phyloP scores from a whole-genome alignment of 805 yeast species.

The Cyberlindnera americana region DNA sequence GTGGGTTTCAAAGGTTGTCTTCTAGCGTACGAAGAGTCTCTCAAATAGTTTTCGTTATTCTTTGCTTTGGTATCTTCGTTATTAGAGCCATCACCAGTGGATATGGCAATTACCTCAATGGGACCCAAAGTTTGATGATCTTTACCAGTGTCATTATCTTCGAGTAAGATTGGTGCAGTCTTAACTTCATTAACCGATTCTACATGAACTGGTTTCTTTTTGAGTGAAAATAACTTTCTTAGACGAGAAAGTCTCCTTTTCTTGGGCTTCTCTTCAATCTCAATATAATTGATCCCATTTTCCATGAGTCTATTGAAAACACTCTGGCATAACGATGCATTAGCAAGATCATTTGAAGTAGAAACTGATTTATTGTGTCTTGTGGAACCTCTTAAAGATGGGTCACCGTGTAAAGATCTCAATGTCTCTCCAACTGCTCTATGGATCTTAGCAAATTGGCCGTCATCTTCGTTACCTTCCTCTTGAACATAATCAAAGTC shows the following conservation, averaged over 20 bases:
- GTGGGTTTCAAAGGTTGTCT: conserved; percentile 8
- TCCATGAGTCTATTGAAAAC: conserved; percentile 4
- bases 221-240: conserved; percentile 3
- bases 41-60: neutral
- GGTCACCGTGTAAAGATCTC: too few species aligned
- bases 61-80: neutral
- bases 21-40: conserved; percentile 14
- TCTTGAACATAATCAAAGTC: conserved; percentile 10
- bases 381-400: neutral
- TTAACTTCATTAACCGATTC: too few species aligned
- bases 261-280: conserved; percentile 8
- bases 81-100: neutral
- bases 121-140: conserved; percentile 4
- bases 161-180: too few species aligned
- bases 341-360: too few species aligned
- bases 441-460: neutral
- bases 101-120: conserved; percentile 15
- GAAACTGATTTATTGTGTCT: neutral
- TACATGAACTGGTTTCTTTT: neutral
- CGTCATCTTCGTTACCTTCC: neutral
- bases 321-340: too few species aligned
- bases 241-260: neutral
- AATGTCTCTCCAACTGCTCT: too few species aligned
- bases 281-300: conserved; percentile 16
- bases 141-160: too few species aligned